phyloP scores from a whole-genome alignment of 2,329 filamentous ascomycete genomes.

The Epichloe gansuensis region DNA sequence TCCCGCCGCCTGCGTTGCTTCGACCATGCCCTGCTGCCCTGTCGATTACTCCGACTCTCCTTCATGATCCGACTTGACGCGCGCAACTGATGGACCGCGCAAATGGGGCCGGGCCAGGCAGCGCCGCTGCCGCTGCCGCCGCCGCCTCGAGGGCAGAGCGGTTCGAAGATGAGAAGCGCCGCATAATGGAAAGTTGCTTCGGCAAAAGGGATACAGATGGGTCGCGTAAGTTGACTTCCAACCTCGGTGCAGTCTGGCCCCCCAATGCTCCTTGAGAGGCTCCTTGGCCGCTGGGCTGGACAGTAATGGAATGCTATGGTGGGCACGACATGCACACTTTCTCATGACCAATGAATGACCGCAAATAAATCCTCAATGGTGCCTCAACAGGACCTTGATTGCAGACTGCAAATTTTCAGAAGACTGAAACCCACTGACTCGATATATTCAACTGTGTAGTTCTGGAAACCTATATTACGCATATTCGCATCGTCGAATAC shows the following conservation, averaged over 20 bases:
- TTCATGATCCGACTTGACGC: conserved; percentile 9
- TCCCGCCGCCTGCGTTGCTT: neutral
- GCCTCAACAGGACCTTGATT: neutral
- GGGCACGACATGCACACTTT: neutral
- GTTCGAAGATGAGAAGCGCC: conserved; percentile 92
- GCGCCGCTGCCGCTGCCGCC: conserved; percentile 22
- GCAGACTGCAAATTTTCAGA: neutral
- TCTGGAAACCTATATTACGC: conserved; percentile 89
- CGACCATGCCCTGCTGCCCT: conserved; percentile 7
- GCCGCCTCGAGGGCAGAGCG: conserved; percentile 50
- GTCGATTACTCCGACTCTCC: conserved; percentile 4
- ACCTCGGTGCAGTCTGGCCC: neutral
- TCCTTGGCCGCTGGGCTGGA: neutral
- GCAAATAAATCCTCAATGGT: no score
- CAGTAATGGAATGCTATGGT: neutral
- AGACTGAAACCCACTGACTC: conserved; percentile 6
- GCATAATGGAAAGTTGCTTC: conserved; percentile 93
- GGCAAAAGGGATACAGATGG: conserved; percentile 78
- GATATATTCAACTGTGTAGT: conserved; percentile 12
- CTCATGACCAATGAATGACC: neutral
- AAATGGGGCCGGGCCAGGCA: conserved; percentile 23
- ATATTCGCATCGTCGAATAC: conserved; percentile 85
- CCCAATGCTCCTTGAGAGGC: neutral
- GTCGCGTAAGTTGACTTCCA: conserved; percentile 48
- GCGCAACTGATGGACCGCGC: conserved; percentile 25